These are phyloP conservation scores for Chimonanthus praecox DNA, from an alignment of 164 flowering plant species.

Conservation along the genomic window DNA sequence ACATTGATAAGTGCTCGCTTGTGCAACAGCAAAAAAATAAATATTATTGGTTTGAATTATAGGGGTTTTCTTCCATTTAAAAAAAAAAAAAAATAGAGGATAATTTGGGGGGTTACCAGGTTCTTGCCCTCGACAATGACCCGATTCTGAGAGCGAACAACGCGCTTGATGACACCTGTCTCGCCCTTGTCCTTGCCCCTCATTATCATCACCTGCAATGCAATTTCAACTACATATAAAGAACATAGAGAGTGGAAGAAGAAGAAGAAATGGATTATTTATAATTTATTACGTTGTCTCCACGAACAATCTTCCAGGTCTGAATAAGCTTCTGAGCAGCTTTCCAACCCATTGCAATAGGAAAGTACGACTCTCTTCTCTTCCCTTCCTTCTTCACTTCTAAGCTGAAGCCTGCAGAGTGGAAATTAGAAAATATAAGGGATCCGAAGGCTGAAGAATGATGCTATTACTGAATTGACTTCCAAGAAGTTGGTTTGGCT, in stretches of 20 bases:
- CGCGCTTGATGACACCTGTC: conserved; percentile 80
- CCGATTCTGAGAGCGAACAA: conserved; percentile 88
- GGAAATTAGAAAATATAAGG: no score
- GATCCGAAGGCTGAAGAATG: no score
- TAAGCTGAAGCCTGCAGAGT: no score
- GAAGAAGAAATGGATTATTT: neutral
- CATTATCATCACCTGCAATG: conserved; percentile 74
- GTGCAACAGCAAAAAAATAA: no score
- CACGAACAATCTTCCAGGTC: conserved; percentile 80
- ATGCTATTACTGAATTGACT: no score
- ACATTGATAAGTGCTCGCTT: no score
- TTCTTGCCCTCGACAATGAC: conserved; percentile 95
- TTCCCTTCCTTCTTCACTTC: no score
- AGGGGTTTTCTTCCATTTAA: neutral
- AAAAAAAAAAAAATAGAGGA: neutral
- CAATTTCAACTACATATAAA: neutral
- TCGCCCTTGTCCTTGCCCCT: conserved; percentile 91
- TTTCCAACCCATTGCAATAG: conserved; percentile 76
- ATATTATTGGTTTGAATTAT: no score
- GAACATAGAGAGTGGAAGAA: neutral
- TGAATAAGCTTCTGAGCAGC: conserved; percentile 86
- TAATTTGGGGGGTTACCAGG: conserved; percentile 39
- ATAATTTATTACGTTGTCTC: conserved; percentile 58
- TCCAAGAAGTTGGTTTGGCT: no score
- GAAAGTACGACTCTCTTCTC: no score